Percentiles rank a stretch among this genome's conserved stretches.
phyloP scores from a whole-genome alignment of 768 basidiomycete genomes.

The Amanita muscaria region DNA sequence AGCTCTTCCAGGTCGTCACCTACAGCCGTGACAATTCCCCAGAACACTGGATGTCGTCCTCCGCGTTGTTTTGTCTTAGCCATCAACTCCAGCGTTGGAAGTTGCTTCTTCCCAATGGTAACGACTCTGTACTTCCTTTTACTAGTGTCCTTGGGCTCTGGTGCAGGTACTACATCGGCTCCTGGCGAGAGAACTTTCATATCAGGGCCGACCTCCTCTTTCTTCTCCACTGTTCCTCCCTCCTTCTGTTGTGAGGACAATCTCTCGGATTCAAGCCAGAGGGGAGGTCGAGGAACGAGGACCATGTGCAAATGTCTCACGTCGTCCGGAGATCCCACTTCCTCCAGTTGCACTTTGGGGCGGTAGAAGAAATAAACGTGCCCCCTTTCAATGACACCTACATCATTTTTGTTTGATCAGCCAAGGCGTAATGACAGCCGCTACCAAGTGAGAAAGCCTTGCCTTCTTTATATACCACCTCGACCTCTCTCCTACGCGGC shows the following conservation, averaged over 20 bases:
- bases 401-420: constrained; percentile 42
- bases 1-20: constrained; percentile 42
- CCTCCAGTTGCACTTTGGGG: constrained; percentile 44
- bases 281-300: constrained; percentile 46
- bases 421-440: constrained; percentile 15
- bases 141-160: constrained; percentile 21
- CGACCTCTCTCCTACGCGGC: constrained; percentile 16
- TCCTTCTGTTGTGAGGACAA: constrained; percentile 5
- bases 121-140: constrained; percentile 43
- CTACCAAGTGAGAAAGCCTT: neutral
- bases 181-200: constrained; percentile 36
- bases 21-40: constrained; percentile 41
- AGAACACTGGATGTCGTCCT: constrained; percentile 44
- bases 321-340: constrained; percentile 48
- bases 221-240: constrained; percentile 5
- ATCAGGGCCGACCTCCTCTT: constrained; percentile 12
- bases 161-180: constrained; percentile 41
- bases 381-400: constrained; percentile 49
- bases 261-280: constrained; percentile 20
- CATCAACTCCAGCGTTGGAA: constrained; percentile 29
- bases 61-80: constrained; percentile 26
- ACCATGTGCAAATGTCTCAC: constrained; percentile 52
- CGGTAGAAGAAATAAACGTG: constrained; percentile 62
- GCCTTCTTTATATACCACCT: constrained; percentile 9
- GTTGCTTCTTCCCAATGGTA: constrained; percentile 48